Conservation (phyloP, 2,329 filamentous ascomycete species). For the Aureobasidium mangrovei region DNA sequence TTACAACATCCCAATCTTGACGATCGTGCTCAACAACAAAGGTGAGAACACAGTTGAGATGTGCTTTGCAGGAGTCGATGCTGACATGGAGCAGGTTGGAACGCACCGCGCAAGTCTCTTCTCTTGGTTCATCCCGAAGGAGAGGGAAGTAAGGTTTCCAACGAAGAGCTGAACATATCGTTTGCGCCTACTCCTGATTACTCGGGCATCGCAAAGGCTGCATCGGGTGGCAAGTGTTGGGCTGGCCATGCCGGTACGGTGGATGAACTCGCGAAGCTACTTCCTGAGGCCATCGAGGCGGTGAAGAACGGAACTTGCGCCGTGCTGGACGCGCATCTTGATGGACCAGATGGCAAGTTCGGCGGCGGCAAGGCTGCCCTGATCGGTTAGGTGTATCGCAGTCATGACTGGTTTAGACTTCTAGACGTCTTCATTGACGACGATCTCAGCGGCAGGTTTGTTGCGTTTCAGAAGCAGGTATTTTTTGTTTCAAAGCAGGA, state of each 20-base stretch:
- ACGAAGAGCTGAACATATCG: conserved; percentile 57
- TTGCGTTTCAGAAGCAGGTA: not conserved
- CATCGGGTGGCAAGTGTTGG: conserved; percentile 54
- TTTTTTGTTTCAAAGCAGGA: not conserved
- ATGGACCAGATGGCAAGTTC: conserved; percentile 49
- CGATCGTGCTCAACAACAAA: conserved; percentile 61
- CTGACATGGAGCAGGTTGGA: conserved; percentile 44
- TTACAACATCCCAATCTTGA: conserved; percentile 58
- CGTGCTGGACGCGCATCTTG: conserved; percentile 53
- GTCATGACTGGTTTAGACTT: not conserved
- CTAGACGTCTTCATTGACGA: conserved; percentile 8
- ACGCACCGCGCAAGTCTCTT: conserved; percentile 53
- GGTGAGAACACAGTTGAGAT: conserved; percentile 24
- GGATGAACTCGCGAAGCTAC: conserved; percentile 44
- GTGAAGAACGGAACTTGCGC: conserved; percentile 51
- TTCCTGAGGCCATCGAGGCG: conserved; percentile 51
- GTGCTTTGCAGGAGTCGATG: not conserved
- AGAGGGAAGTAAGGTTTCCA: conserved; percentile 51
- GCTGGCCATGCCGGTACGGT: conserved; percentile 50
- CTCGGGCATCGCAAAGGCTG: conserved; percentile 58
- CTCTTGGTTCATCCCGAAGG: conserved; percentile 58
- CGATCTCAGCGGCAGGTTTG: not conserved
- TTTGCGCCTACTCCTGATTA: conserved; percentile 60
- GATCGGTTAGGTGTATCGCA: conserved; percentile 14
- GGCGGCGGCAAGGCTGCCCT: conserved; percentile 28